A percentile compares a stretch with the other conserved stretches of the same genome.
Evolutionary conservation across 176 grass and related monocot species (phyloP).

Genomic region (barley (Hordeum vulgare)): DNA sequence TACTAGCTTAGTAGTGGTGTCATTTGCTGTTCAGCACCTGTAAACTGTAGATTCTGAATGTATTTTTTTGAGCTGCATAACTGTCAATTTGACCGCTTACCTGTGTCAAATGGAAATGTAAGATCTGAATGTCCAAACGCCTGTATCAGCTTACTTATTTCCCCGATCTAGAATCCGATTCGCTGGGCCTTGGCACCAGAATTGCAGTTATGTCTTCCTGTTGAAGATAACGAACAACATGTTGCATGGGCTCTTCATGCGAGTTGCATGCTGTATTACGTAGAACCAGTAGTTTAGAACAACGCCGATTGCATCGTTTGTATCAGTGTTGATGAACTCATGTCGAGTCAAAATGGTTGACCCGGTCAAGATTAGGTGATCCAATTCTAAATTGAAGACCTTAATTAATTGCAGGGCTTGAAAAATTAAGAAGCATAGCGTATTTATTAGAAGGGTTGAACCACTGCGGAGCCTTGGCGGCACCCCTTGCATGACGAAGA

Average conservation of each 20-base stretch:
- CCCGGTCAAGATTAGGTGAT: too few species aligned
- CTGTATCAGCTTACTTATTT: neutral
- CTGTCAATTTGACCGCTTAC: neutral
- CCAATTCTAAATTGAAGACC: too few species aligned
- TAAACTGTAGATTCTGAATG: neutral
- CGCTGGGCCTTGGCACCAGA: neutral
- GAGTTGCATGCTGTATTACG: neutral
- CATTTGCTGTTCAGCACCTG: neutral
- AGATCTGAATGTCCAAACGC: neutral
- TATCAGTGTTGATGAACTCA: neutral
- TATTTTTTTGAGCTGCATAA: neutral
- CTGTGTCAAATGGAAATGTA: neutral
- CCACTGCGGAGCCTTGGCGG: too few species aligned
- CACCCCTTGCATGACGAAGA: too few species aligned
- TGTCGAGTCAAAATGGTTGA: too few species aligned
- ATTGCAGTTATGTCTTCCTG: neutral
- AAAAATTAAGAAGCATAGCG: too few species aligned
- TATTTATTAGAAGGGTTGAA: too few species aligned
- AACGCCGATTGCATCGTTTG: slow-evolving; percentile 5
- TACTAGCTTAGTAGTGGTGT: slow-evolving; percentile 22
- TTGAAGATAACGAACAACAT: neutral
- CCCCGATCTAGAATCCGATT: neutral
- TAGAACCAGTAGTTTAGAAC: neutral
- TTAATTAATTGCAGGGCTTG: too few species aligned
- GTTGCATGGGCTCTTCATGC: neutral